Evolutionary conservation across 331 rosid species (phyloP), one percentile per base, ranked within the genome.

Genomic region (Telfairia occidentalis): DNA sequence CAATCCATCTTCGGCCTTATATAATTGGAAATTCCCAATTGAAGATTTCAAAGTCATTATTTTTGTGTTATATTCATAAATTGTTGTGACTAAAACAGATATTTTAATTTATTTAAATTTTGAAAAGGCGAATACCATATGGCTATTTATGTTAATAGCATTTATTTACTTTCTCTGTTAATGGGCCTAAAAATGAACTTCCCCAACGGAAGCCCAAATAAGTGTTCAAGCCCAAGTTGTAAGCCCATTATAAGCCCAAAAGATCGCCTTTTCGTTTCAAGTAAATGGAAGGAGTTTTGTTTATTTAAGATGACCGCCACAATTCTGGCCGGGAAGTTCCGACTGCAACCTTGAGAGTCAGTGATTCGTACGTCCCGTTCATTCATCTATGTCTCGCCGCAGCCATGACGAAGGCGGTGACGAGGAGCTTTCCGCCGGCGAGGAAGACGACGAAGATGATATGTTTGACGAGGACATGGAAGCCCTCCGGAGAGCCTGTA

Each of bases 401-500:
- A 38, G 3, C 38, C 58, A 57, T 2, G 32, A 3, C 29, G 83
- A 87, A 1, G 73, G 43, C 54, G 90, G 77, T 24, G 65, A 74
- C 7, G 72, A 73, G 2, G 78, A 69, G 32, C 74, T 79, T 53
- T 81, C 84, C 48, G 70, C 70, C 79, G 43, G 80, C 71, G 83
- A 81, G 1, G 88, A 75, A 46, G 90, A 92, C 50, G 89, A 76
- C 0, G 89, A 76, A 46, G 90, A 89, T 28, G 88, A 77, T 38
- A 87, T 16, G 21, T 77, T 87, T 61, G 78, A 87, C 37, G 87
- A 87, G 67, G 97, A 92, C 79, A 74, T 92, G 82, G 91, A 87
- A 32, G 84, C 90, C 12, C 84, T 92, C 13, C 57, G 86, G 9
- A 84, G 89, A 69, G 96, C 96, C 45, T 92, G 96, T 76, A 83